Base-by-base conservation (phyloP, 1,284 basidiomycete species). In the Lentinula novae-zelandiae region DNA sequence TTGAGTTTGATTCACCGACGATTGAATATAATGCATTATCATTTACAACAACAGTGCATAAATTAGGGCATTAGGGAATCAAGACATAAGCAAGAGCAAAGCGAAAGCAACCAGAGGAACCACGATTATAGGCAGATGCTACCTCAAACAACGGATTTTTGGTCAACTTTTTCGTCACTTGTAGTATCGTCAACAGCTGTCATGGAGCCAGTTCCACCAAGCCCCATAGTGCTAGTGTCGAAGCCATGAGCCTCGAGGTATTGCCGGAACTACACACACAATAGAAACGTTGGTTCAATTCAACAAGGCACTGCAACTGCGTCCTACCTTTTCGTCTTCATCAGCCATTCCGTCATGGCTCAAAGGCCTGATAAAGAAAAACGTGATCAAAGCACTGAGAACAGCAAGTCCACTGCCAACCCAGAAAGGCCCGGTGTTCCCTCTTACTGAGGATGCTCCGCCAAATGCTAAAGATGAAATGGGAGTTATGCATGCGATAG, bases 351-450 rank as follows among this genome's bases (percentile, higher is more conserved):
- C 87, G 66, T 96, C 92, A 36, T 85, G 82, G 17, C 78, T 78
- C 60, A 96, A 81, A 48, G 92, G 89, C 48, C 80, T 81, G 69
- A 98, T 85, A 73, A 93, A 87, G 73, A 92, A 71, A 66, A 87
- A 80, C 0, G 89, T 88, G 66, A 94, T 75, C 6, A 86, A 20
- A 0, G 94, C 93, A 60, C 91, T 92, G 60, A 95, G 66, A 54
- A 96, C 68, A 6, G 93, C 94, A 49, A 96, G 81, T 44, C 81
- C 89, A 63, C 87, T 90, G 27, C 79, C 90, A 62, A 93, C 71
- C 89, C 87, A 92, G 80, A 93, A 93, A 7, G 90, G 90, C 15
- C 90, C 90, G 0, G 90, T 91, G 68, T 87, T 87, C 46, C 87
- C 90, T 63, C 75, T 78, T 31, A 71, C 69, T 20, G 78, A 73